Conservation (phyloP, 305 asterid genomes). For the Fraxinus ornus region DNA sequence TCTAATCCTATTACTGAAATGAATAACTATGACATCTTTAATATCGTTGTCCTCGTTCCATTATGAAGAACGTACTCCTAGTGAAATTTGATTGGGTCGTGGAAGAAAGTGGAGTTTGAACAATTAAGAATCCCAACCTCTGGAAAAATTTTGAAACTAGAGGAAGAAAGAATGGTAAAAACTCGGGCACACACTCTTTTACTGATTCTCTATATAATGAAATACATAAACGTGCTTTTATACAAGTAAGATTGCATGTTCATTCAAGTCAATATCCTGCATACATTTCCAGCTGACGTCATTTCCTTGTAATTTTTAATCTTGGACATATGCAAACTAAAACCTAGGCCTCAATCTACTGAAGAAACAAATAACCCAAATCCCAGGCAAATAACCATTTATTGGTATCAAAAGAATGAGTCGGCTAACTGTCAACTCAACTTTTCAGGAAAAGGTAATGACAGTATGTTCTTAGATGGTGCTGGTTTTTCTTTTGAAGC, state of each 20-base stretch:
- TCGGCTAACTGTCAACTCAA: slow-evolving; percentile 3
- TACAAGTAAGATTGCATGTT: background rate
- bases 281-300: background rate
- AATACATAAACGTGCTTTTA: background rate
- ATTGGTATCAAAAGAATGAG: background rate
- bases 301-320: background rate
- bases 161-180: background rate
- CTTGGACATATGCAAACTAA: background rate
- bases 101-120: background rate
- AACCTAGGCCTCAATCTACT: background rate
- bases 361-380: background rate
- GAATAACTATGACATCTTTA: background rate
- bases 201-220: background rate
- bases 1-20: background rate
- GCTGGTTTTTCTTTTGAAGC: slow-evolving; percentile 17
- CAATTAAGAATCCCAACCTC: background rate
- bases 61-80: background rate
- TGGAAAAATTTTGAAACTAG: background rate
- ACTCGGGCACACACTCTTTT: background rate
- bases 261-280: background rate
- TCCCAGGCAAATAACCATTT: background rate
- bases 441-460: slow-evolving; percentile 13
- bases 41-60: background rate
- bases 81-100: background rate
- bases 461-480: slow-evolving; percentile 15